phyloP scores from a whole-genome alignment of 2,329 filamentous ascomycete species.

The Volutella citrinella region DNA sequence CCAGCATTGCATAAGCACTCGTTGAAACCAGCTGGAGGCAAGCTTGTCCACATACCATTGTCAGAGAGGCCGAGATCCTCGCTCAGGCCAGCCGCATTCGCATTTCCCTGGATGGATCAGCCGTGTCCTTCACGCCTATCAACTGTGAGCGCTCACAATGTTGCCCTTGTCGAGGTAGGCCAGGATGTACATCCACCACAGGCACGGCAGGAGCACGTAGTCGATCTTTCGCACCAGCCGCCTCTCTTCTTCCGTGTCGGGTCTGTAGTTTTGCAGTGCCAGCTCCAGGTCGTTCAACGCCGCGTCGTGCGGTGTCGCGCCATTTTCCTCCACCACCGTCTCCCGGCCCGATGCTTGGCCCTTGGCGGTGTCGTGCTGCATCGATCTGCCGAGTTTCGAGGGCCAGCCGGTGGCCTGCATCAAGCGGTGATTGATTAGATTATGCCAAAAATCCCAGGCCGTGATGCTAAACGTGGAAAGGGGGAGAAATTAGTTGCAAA shows the following conservation, averaged over 20 bases:
- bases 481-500: too few species aligned
- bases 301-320: slow-evolving; percentile 13
- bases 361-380: too few species aligned
- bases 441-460: too few species aligned
- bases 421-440: too few species aligned
- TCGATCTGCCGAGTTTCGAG: too few species aligned
- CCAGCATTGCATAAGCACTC: background rate
- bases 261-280: slow-evolving; percentile 26
- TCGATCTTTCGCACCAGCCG: slow-evolving; percentile 33
- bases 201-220: slow-evolving; percentile 38
- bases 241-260: slow-evolving; percentile 19
- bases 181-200: slow-evolving; percentile 50
- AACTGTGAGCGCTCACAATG: slow-evolving; percentile 19
- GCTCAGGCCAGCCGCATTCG: slow-evolving; percentile 13
- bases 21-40: too few species aligned
- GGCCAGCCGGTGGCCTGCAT: too few species aligned
- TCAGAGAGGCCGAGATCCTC: slow-evolving; percentile 10
- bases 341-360: too few species aligned
- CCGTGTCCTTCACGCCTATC: too few species aligned
- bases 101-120: too few species aligned
- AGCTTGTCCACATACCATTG: slow-evolving; percentile 4
- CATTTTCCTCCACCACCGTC: slow-evolving; percentile 5
- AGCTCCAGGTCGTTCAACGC: slow-evolving; percentile 23
- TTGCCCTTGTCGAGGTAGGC: slow-evolving; percentile 29
- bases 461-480: too few species aligned